These are phyloP conservation scores for Vinca minor DNA, from an alignment of 257 asterid species.

Conservation along the genomic window DNA sequence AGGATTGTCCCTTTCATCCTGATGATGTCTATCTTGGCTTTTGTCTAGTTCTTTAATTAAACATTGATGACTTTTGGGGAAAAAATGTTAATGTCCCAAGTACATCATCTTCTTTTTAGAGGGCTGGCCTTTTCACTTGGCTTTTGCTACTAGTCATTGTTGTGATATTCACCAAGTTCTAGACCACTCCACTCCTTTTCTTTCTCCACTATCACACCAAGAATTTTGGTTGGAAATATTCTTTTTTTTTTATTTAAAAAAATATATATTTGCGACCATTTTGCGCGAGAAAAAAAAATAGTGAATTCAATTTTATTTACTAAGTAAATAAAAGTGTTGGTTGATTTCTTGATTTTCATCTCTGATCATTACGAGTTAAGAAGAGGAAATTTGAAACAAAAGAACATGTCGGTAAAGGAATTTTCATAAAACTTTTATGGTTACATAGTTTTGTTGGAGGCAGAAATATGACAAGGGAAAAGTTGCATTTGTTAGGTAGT, in stretches of 20 bases:
- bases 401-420: neutral
- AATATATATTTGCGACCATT: too few relatives aligned
- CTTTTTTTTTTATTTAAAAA: too few relatives aligned
- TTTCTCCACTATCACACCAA: too few relatives aligned
- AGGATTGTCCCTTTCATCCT: slow-evolving; percentile 6
- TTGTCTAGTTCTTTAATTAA: neutral
- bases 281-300: too few relatives aligned
- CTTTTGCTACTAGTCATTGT: neutral
- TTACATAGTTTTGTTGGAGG: slow-evolving; percentile 14
- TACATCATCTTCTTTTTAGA: slow-evolving; percentile 9
- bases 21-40: slow-evolving; percentile 12
- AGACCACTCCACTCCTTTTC: too few relatives aligned
- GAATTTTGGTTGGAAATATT: too few relatives aligned
- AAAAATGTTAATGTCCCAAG: slow-evolving; percentile 5
- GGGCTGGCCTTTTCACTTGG: neutral
- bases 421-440: slow-evolving; percentile 11
- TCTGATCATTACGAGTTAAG: neutral
- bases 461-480: slow-evolving; percentile 26
- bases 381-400: neutral
- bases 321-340: too few relatives aligned
- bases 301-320: neutral
- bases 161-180: neutral
- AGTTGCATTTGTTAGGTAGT: slow-evolving; percentile 31
- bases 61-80: neutral
- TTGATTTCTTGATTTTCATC: neutral